Evolutionary conservation across 352 stramenopile species (phyloP).

Genomic region (Peronospora farinosa): DNA sequence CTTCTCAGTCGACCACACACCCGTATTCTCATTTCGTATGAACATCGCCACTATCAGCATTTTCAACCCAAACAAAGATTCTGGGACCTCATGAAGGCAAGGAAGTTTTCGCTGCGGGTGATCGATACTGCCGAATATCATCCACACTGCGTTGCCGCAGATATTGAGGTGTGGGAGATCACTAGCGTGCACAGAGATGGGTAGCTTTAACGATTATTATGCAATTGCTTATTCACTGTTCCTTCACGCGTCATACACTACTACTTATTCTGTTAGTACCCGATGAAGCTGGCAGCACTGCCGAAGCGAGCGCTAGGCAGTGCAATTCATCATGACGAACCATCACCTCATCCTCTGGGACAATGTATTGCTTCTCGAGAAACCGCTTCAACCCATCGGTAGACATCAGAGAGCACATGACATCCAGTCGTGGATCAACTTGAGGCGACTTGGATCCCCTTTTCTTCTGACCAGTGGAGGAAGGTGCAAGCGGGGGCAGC

Average conservation of each 20-base stretch:
- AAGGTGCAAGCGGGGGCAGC: slow-evolving; percentile 10
- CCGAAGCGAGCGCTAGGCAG: slow-evolving; percentile 31
- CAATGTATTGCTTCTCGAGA: slow-evolving; percentile 51
- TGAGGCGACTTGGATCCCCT: slow-evolving; percentile 12
- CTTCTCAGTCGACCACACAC: slow-evolving; percentile 50
- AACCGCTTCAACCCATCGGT: slow-evolving; percentile 55
- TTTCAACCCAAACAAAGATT: slow-evolving; percentile 82
- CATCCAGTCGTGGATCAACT: slow-evolving; percentile 51
- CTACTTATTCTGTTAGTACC: slow-evolving; percentile 11
- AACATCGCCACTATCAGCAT: slow-evolving; percentile 73
- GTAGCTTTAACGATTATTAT: neutral
- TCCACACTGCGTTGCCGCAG: slow-evolving; percentile 64
- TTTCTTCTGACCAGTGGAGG: slow-evolving; percentile 14
- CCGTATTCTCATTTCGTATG: slow-evolving; percentile 79
- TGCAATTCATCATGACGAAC: slow-evolving; percentile 58
- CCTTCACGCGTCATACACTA: neutral
- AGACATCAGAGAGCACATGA: slow-evolving; percentile 76
- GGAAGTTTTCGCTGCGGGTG: slow-evolving; percentile 44
- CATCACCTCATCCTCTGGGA: slow-evolving; percentile 25
- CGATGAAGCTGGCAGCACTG: slow-evolving; percentile 20
- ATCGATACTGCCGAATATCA: slow-evolving; percentile 57
- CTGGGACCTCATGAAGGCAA: slow-evolving; percentile 54
- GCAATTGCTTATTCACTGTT: neutral
- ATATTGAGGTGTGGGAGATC: slow-evolving; percentile 88
- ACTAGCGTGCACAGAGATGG: neutral